Evolutionary conservation across 352 stramenopile species (phyloP), one percentile per base, ranked within the genome.

Genomic region (Globisporangium lucens): DNA sequence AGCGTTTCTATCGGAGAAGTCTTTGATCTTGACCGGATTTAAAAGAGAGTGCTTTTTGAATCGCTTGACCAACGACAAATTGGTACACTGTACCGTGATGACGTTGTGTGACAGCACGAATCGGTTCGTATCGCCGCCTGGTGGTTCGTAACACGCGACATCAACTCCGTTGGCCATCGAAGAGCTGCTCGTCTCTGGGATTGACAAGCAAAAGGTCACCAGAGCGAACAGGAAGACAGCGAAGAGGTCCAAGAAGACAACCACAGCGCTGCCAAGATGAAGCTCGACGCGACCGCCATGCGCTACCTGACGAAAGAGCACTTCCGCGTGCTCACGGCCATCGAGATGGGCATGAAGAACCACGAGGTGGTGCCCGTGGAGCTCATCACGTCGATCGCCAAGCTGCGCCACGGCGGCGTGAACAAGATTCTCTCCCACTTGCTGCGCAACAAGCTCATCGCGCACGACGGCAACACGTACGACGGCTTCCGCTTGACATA

Each of bases 291-390:
- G 56, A 96, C 90, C 24, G 90, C 88, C 30, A 98, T 98, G 92
- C 88, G 92, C 62, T 97, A 97, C 75, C 85, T 98, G 73, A 96
- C 88, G 27, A 95, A 94, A 78, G 83, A 96, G 85, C 97, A 99
- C 83, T 99, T 99, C 81, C 93, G 98, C 55, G 97, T 99, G 65
- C 90, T 99, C 47, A 98, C 96, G 56, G 97, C 98, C 52, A 97
- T 99, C 58, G 98, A 99, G 79, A 97, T 98, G 82, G 97, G 97
- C 63, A 99, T 99, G 97, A 98, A 98, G 80, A 99, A 99, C 76
- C 98, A 99, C 78, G 93, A 98, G 59, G 79, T 99, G 41, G 98
- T 99, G 49, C 98, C 98, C 4, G 79, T 98, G 63, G 85, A 97
- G 67, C 85, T 99, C 27, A 98, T 99, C 79, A 77, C 89, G 35